These are phyloP conservation scores for Starmerella tilneyi DNA, from an alignment of 805 yeast species.

Conservation along the genomic window DNA sequence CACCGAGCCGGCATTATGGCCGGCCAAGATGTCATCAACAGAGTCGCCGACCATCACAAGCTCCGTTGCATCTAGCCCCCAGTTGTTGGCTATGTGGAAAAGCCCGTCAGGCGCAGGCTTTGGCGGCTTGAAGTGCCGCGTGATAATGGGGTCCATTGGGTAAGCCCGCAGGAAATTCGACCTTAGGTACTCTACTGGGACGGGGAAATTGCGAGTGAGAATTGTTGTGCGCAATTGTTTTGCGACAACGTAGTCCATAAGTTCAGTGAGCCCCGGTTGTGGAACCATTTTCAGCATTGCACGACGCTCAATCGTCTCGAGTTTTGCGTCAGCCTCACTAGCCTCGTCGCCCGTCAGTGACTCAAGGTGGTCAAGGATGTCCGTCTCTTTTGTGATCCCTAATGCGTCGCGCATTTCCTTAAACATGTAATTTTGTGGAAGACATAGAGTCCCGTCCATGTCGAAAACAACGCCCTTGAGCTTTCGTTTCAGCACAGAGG, in stretches of 20 bases:
- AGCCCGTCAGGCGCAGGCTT: slow-evolving; percentile 61
- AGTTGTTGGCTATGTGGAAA: slow-evolving; percentile 42
- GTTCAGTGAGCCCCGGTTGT: slow-evolving; percentile 38
- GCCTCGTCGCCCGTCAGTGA: slow-evolving; percentile 36
- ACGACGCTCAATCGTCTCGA: slow-evolving; percentile 45
- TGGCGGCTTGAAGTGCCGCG: slow-evolving; percentile 56
- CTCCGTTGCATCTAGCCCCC: slow-evolving; percentile 40
- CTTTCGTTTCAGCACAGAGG: neutral
- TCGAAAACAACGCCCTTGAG: slow-evolving; percentile 56
- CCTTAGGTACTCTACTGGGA: slow-evolving; percentile 47
- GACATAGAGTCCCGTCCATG: slow-evolving; percentile 69
- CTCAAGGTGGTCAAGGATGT: slow-evolving; percentile 45
- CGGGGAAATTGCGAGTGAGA: slow-evolving; percentile 50
- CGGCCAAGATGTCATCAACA: slow-evolving; percentile 56
- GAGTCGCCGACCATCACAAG: slow-evolving; percentile 69
- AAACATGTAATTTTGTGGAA: slow-evolving; percentile 42
- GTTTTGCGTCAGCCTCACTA: slow-evolving; percentile 37
- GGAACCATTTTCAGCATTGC: slow-evolving; percentile 52
- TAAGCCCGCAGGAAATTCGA: slow-evolving; percentile 36
- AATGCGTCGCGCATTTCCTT: slow-evolving; percentile 51
- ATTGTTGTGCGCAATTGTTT: slow-evolving; percentile 41
- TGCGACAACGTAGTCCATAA: slow-evolving; percentile 32
- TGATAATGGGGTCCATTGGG: slow-evolving; percentile 42
- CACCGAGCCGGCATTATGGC: slow-evolving; percentile 50
- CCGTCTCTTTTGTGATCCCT: slow-evolving; percentile 39